Conservation (phyloP, 2,329 filamentous ascomycete species). For the Penicillium sp. region DNA sequence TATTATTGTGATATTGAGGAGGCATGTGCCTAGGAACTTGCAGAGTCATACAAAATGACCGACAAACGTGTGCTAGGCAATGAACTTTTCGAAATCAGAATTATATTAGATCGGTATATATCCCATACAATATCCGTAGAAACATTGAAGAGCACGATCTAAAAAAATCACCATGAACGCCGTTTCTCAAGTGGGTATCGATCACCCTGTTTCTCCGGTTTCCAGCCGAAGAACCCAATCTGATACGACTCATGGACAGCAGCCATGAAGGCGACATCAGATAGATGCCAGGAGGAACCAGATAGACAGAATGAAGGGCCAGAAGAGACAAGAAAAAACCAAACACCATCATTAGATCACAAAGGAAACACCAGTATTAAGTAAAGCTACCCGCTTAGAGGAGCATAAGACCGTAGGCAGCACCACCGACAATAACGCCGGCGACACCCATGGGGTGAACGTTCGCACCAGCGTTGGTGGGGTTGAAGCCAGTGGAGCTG, state of each 20-base stretch:
- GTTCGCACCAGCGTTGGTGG: constrained; percentile 29
- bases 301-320: not conserved
- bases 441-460: constrained; percentile 19
- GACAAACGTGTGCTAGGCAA: not conserved
- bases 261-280: constrained; percentile 2
- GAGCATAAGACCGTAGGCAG: constrained; percentile 24
- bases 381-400: constrained; percentile 20
- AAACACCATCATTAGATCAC: constrained; percentile 11
- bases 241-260: constrained; percentile 1
- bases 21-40: not conserved
- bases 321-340: not conserved
- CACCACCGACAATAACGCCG: constrained; percentile 22
- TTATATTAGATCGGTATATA: constrained; percentile 18
- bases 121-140: constrained; percentile 1
- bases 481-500: constrained; percentile 17
- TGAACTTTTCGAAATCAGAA: constrained; percentile 10
- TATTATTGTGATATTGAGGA: not conserved
- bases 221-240: not conserved
- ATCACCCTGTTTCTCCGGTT: not conserved
- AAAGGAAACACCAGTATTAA: constrained; percentile 7
- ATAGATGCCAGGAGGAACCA: not conserved
- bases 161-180: constrained; percentile 14
- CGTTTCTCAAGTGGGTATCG: not conserved
- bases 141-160: constrained; percentile 3
- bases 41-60: not conserved